A percentile compares a stretch with the other conserved stretches of the same genome.
Conservation (phyloP, 805 yeast species). For the Candida michaelii region DNA sequence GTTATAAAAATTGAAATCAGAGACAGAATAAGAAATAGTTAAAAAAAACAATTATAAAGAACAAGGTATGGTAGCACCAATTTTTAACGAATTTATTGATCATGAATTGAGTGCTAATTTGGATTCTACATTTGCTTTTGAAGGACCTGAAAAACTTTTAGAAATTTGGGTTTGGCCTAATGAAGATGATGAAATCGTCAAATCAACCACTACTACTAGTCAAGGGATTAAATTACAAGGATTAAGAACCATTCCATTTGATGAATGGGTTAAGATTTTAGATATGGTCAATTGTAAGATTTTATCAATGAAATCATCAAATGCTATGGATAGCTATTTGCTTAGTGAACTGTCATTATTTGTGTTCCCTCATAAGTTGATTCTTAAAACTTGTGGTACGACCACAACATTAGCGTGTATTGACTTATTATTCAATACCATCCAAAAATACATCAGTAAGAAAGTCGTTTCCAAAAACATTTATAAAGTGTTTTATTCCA, state of each 20-base stretch:
- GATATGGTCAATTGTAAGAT: conserved; percentile 87
- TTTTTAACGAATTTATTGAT: conserved; percentile 60
- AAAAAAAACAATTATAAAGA: conserved; percentile 19
- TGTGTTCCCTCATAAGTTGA: conserved; percentile 81
- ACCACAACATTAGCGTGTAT: conserved; percentile 85
- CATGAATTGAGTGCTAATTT: conserved; percentile 74
- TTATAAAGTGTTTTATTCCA: conserved; percentile 78
- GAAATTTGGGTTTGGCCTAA: conserved; percentile 83
- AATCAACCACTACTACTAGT: conserved; percentile 13
- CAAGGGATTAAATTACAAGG: conserved; percentile 29
- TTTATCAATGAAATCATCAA: conserved; percentile 70
- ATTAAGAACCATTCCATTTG: conserved; percentile 62
- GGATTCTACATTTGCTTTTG: conserved; percentile 91
- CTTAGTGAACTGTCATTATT: conserved; percentile 88
- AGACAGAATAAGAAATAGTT: conserved; percentile 47
- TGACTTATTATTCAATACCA: conserved; percentile 54
- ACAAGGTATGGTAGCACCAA: conserved; percentile 41
- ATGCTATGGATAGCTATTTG: conserved; percentile 74
- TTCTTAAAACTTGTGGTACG: conserved; percentile 94
- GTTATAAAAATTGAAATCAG: conserved; percentile 27
- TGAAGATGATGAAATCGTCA: conserved; percentile 28
- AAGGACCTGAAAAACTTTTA: conserved; percentile 93
- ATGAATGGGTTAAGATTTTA: conserved; percentile 68
- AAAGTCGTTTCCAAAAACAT: conserved; percentile 30
- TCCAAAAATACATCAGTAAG: conserved; percentile 26